Evolutionary conservation across 768 basidiomycete genomes (phyloP).

Genomic region (Xerocomus potaroensis): DNA sequence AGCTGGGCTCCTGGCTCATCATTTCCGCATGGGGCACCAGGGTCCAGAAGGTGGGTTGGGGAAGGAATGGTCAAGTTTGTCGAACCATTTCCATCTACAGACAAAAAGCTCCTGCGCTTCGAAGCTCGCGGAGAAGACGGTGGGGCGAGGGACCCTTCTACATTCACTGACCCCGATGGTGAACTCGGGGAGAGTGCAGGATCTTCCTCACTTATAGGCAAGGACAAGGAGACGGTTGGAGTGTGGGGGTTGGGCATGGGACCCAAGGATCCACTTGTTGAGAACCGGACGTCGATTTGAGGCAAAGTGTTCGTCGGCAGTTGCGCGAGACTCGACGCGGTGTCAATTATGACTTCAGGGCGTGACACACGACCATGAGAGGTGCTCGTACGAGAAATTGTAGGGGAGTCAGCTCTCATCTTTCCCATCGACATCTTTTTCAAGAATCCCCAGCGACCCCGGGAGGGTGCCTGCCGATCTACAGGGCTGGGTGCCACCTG

Average conservation of each 20-base stretch:
- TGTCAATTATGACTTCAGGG: slow-evolving; percentile 14
- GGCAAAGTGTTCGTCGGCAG: slow-evolving; percentile 44
- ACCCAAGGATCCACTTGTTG: slow-evolving; percentile 62
- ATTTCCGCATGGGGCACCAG: slow-evolving; percentile 35
- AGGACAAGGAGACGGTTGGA: slow-evolving; percentile 27
- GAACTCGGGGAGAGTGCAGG: not conserved
- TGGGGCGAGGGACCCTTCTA: slow-evolving; percentile 37
- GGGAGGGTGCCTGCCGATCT: slow-evolving; percentile 24
- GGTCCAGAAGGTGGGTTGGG: slow-evolving; percentile 52
- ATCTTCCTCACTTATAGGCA: slow-evolving; percentile 22
- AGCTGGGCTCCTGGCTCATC: slow-evolving; percentile 25
- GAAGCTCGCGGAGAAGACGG: slow-evolving; percentile 44
- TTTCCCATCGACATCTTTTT: slow-evolving; percentile 99
- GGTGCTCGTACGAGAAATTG: slow-evolving; percentile 35
- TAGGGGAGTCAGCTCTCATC: slow-evolving; percentile 64
- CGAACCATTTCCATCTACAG: slow-evolving; percentile 65
- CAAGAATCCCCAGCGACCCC: slow-evolving; percentile 88
- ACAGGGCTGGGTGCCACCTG: slow-evolving; percentile 18
- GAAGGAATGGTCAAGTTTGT: slow-evolving; percentile 62
- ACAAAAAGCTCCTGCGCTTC: slow-evolving; percentile 86
- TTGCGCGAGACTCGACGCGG: slow-evolving; percentile 18
- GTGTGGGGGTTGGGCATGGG: slow-evolving; percentile 36
- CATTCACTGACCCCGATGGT: slow-evolving; percentile 5
- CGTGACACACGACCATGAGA: slow-evolving; percentile 21
- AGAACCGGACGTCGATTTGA: slow-evolving; percentile 68